Evolutionary conservation across 2,329 filamentous ascomycete genomes (phyloP), one percentile per base, ranked within the genome.

Genomic region (Tympanopsis confertula): DNA sequence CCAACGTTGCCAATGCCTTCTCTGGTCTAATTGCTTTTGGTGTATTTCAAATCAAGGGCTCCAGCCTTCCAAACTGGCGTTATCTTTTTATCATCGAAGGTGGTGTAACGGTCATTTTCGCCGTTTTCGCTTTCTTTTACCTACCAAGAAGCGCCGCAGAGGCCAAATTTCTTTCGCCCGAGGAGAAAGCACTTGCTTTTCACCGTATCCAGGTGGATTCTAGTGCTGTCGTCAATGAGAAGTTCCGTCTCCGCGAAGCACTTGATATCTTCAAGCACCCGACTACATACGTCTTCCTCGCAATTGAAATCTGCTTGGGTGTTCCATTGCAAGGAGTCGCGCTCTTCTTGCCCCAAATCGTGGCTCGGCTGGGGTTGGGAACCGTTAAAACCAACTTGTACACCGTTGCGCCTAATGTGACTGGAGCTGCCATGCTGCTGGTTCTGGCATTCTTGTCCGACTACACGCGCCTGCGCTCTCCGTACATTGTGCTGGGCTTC

Each of bases 331-430:
- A 75, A 51, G 66, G 62, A 3, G 71, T 76, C 13, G 50, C 56
- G 2, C 58, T 74, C 3, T 74, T 73, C 51, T 50, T 75, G 39
- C 70, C 71, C 0, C 69, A 74, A 47, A 75, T 75, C 45, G 63
- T 74, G 14, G 52, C 57, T 41, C 57, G 68, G 3, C 54, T 75
- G 2, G 61, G 64, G 3, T 68, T 64, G 44, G 56, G 57, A 29
- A 59, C 63, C 2, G 58, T 74, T 46, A 69, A 67, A 53, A 87
- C 83, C 0, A 89, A 91, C 48, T 66, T 89, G 0, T 87, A 84
- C 58, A 88, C 84, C 0, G 83, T 89, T 0, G 85, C 84, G 0
- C 85, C 85, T 1, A 89, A 88, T 48, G 69, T 86, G 35, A 75
- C 74, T 0, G 85, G 84, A 1, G 82, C 83, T 0, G 70, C 72